Conservation (phyloP, 257 asterid species). For the Handroanthus guayacan region DNA sequence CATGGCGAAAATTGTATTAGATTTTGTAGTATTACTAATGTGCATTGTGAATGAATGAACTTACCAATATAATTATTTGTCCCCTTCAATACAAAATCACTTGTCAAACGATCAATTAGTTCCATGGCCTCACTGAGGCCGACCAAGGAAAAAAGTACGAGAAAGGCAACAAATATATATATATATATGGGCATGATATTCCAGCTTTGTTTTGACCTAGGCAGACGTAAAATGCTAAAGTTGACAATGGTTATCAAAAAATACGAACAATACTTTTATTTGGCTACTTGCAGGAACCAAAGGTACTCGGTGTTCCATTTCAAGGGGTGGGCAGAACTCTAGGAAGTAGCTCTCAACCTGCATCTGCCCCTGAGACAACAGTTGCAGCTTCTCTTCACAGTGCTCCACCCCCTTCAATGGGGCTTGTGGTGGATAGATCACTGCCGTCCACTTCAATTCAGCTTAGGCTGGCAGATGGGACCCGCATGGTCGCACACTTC, state of each 20-base stretch:
- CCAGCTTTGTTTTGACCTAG: not conserved
- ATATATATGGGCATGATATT: not conserved
- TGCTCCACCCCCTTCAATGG: slow-evolving; percentile 63
- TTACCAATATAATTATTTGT: not conserved
- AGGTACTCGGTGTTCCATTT: slow-evolving; percentile 56
- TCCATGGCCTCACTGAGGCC: not conserved
- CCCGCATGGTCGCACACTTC: slow-evolving; percentile 94
- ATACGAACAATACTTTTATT: not conserved
- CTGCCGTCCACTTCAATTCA: slow-evolving; percentile 90
- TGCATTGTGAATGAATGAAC: not conserved
- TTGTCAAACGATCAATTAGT: not conserved
- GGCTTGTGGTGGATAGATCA: slow-evolving; percentile 71
- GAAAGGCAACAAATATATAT: too few relatives aligned
- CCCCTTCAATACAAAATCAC: too few relatives aligned
- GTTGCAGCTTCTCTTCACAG: slow-evolving; percentile 42
- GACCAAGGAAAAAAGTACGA: too few relatives aligned
- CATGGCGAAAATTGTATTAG: not conserved
- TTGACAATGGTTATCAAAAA: not conserved
- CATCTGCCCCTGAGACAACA: slow-evolving; percentile 49
- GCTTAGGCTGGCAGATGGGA: slow-evolving; percentile 93
- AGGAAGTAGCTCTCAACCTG: slow-evolving; percentile 65
- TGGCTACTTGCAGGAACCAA: slow-evolving; percentile 69
- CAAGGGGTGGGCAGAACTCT: slow-evolving; percentile 93
- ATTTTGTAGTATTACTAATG: too few relatives aligned
- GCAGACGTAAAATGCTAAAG: not conserved